Conservation (phyloP, 495 filamentous ascomycete species). For the Jackrogersella multiformis region DNA sequence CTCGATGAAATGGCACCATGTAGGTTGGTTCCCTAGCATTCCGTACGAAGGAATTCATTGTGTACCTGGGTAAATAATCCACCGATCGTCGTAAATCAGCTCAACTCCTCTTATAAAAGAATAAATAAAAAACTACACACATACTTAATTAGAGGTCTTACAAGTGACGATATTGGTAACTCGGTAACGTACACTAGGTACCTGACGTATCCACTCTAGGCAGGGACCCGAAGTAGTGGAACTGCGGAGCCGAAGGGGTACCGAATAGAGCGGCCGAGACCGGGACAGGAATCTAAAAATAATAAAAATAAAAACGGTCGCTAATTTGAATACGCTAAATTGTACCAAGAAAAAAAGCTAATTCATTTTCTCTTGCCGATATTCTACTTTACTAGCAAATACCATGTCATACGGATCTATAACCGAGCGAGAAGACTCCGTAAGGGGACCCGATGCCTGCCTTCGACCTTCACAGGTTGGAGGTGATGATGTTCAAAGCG, state of each 20-base stretch:
- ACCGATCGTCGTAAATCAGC: too few species aligned
- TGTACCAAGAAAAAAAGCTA: background rate
- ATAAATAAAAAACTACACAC: too few species aligned
- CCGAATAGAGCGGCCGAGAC: conserved; percentile 38
- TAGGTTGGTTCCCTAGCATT: too few species aligned
- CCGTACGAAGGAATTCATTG: too few species aligned
- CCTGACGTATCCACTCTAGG: too few species aligned
- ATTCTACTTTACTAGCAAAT: background rate
- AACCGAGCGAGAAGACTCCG: background rate
- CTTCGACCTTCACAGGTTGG: conserved; percentile 11
- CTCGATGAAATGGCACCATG: too few species aligned
- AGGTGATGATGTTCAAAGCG: conserved; percentile 1
- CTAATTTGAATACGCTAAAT: background rate
- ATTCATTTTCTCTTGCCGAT: background rate
- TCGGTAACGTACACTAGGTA: too few species aligned
- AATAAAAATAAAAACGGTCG: background rate
- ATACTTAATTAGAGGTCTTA: background rate
- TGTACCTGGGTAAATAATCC: too few species aligned
- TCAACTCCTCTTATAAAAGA: too few species aligned
- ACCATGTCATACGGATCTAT: conserved; percentile 34
- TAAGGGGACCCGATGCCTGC: background rate
- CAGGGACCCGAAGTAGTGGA: background rate
- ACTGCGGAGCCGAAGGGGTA: conserved; percentile 17
- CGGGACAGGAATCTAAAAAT: conserved; percentile 12
- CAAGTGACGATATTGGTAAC: background rate